Evolutionary conservation across 2,329 filamentous ascomycete genomes (phyloP), one percentile per base, ranked within the genome.

Genomic region (Knoxdaviesia proteae): DNA sequence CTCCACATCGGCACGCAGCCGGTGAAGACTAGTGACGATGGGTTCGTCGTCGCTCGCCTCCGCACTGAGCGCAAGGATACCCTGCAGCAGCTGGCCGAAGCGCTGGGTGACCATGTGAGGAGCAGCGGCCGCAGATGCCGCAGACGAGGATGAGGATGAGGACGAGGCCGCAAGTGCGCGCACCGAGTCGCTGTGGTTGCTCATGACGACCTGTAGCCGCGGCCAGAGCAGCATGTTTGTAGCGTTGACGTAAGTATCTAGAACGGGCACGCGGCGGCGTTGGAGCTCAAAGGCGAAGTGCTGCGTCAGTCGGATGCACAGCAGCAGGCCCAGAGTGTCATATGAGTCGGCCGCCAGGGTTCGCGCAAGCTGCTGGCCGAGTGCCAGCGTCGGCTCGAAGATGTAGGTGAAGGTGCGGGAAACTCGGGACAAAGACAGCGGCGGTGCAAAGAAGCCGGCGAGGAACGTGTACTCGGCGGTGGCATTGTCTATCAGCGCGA

Each of bases 191-290:
- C 82, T 86, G 56, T 98, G 90, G 44, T 79, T 71, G 56, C 94
- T 87, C 76, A 98, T 93, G 51, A 94, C 77, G 44, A 84, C 74
- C 59, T 98, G 92, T 52, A 98, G 82, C 31, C 88, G 79, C 6
- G 90, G 90, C 90, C 90, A 98, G 5, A 98, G 72, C 3, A 90
- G 73, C 84, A 98, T 98, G 54, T 81, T 87, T 5, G 84, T 93
- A 39, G 77, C 87, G 56, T 98, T 98, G 55, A 94, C 79, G 56
- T 98, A 98, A 36, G 75, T 71, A 54, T 98, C 90, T 2, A 84
- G 77, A 5, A 84, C 79, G 0, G 90, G 90, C 1, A 96, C 76
- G 55, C 92, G 88, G 43, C 88, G 77, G 7, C 88, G 74, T 58
- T 98, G 90, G 34, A 96, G 69, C 58, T 93, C 84, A 55, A 98